Evolutionary conservation across 2,329 filamentous ascomycete genomes (phyloP).

Genomic region (Penicillium sp.): DNA sequence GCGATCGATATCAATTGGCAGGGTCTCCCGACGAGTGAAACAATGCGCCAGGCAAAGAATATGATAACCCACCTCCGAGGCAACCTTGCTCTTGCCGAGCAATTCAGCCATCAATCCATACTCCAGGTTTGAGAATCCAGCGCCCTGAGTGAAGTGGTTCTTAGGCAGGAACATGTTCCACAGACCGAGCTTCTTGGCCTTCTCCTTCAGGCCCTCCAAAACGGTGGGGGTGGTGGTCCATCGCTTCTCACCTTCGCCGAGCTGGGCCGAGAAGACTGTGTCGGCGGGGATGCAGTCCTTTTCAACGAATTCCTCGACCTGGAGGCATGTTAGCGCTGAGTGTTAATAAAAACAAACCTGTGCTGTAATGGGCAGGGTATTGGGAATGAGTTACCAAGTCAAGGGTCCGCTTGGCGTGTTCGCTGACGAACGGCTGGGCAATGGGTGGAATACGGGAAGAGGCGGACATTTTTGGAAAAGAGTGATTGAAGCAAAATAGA

Average conservation of each 20-base stretch:
- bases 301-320: slow-evolving; percentile 93
- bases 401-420: slow-evolving; percentile 76
- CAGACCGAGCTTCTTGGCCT: slow-evolving; percentile 77
- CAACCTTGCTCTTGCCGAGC: slow-evolving; percentile 78
- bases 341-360: not conserved
- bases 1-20: not conserved
- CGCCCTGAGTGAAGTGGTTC: slow-evolving; percentile 92
- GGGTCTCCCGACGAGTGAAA: not conserved
- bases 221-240: slow-evolving; percentile 78
- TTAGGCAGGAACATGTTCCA: slow-evolving; percentile 99
- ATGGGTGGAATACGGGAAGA: slow-evolving; percentile 56
- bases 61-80: slow-evolving; percentile 60
- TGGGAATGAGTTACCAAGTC: slow-evolving; percentile 58
- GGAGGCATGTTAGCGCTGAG: slow-evolving; percentile 1
- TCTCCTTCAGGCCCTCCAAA: slow-evolving; percentile 83
- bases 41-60: slow-evolving; percentile 4
- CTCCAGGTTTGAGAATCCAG: slow-evolving; percentile 91
- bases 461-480: slow-evolving; percentile 44
- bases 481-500: not conserved
- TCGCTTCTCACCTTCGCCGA: slow-evolving; percentile 71
- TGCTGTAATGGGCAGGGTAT: not conserved
- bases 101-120: slow-evolving; percentile 98
- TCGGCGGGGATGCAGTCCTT: slow-evolving; percentile 92
- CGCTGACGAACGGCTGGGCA: slow-evolving; percentile 68
- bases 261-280: slow-evolving; percentile 72